phyloP scores from a whole-genome alignment of 495 filamentous ascomycete genomes.

The Usnea hakonensis region DNA sequence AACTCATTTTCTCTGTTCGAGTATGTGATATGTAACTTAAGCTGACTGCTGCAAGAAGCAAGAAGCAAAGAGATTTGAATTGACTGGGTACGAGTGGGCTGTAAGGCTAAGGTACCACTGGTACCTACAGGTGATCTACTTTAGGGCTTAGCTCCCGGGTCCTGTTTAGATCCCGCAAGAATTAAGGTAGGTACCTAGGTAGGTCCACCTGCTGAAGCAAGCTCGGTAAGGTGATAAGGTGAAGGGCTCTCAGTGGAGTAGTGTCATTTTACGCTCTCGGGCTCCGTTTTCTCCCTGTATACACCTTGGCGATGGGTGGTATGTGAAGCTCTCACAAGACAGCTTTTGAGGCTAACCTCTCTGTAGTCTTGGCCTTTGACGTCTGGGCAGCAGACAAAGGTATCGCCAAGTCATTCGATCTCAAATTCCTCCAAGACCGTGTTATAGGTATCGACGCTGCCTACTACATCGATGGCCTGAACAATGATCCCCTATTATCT shows the following conservation, averaged over 20 bases:
- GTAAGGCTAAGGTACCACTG: too few species aligned
- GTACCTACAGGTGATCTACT: too few species aligned
- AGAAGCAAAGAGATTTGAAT: too few species aligned
- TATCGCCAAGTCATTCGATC: conserved; percentile 46
- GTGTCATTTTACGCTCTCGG: background rate
- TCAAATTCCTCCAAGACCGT: conserved; percentile 60
- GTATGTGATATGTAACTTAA: background rate
- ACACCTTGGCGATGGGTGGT: conserved; percentile 13
- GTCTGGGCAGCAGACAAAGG: conserved; percentile 42
- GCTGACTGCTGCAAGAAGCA: too few species aligned
- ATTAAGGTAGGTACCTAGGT: too few species aligned
- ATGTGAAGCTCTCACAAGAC: background rate
- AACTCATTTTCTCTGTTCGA: background rate
- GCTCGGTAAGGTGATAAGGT: too few species aligned
- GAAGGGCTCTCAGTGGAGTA: background rate
- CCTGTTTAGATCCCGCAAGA: too few species aligned
- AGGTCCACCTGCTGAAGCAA: too few species aligned
- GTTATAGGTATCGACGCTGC: conserved; percentile 82
- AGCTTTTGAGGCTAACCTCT: conserved; percentile 4
- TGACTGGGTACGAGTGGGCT: too few species aligned
- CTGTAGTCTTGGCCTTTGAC: conserved; percentile 52
- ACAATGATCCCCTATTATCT: conserved; percentile 78
- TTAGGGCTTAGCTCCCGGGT: too few species aligned
- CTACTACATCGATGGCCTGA: conserved; percentile 72
- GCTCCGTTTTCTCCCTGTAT: background rate